Evolutionary conservation across 192 early-diverging fungal genomes (phyloP).

Genomic region (Geosiphon pyriformis): DNA sequence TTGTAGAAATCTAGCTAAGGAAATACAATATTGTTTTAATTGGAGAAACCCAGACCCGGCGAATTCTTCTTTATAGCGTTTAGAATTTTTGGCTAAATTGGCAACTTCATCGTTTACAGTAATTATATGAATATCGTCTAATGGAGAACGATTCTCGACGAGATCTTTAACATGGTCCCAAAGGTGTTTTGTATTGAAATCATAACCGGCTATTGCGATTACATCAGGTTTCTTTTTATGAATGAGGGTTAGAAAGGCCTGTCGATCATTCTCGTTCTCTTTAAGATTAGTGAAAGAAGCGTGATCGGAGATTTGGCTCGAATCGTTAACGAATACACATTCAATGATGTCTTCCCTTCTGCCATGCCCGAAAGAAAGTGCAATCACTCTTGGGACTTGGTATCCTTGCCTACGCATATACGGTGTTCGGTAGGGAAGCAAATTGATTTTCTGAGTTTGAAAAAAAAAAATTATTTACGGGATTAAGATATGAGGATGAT

Average conservation of each 20-base stretch:
- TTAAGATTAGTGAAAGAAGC: constrained; percentile 58
- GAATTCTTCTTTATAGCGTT: constrained; percentile 63
- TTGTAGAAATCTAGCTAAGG: constrained; percentile 74
- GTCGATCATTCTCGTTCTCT: constrained; percentile 30
- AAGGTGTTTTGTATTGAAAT: constrained; percentile 65
- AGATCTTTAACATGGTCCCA: constrained; percentile 58
- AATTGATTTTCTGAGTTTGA: constrained; percentile 53
- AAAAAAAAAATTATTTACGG: background rate
- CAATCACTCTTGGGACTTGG: constrained; percentile 53
- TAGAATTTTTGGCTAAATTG: constrained; percentile 75
- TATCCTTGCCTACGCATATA: constrained; percentile 37
- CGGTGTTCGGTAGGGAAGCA: constrained; percentile 48
- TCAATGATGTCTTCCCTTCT: constrained; percentile 48
- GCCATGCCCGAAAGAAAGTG: constrained; percentile 69
- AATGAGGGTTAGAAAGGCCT: constrained; percentile 54
- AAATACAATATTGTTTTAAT: constrained; percentile 86
- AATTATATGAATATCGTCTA: constrained; percentile 52
- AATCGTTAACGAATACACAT: constrained; percentile 69
- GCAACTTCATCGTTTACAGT: constrained; percentile 88
- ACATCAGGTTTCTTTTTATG: constrained; percentile 66
- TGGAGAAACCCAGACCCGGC: constrained; percentile 47
- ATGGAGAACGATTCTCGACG: constrained; percentile 41
- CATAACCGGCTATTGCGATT: constrained; percentile 77
- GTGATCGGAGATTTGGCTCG: constrained; percentile 65
- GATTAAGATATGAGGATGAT: background rate